Conservation (phyloP, 2,329 filamentous ascomycete species). For the Arthrinium phaeospermum region DNA sequence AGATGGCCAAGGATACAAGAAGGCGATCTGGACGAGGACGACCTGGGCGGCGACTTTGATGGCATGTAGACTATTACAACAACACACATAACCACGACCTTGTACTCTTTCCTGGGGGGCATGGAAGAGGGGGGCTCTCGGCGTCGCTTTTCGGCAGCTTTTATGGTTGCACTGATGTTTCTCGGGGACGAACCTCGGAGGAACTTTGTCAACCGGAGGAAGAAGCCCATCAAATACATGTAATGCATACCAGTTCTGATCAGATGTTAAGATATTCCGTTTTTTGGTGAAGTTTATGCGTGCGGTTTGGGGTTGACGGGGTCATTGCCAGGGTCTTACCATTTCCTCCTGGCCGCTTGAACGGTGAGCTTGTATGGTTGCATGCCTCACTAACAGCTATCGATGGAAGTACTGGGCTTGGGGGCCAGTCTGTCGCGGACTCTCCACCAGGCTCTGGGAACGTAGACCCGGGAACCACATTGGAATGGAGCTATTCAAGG, state of each 20-base stretch:
- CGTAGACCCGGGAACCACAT: no score
- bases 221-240: slow-evolving; percentile 14
- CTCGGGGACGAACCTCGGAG: not conserved
- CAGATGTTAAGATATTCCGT: slow-evolving; percentile 15
- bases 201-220: not conserved
- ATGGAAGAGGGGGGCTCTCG: slow-evolving; percentile 3
- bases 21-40: slow-evolving; percentile 94
- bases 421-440: no score
- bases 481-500: no score
- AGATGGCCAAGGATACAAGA: slow-evolving; percentile 99
- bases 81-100: slow-evolving; percentile 3
- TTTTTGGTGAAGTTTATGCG: not conserved
- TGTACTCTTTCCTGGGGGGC: slow-evolving; percentile 7
- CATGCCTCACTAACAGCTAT: no score
- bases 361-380: not conserved
- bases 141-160: not conserved
- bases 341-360: no score
- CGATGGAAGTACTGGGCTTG: no score
- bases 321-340: no score
- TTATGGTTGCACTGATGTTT: not conserved
- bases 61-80: slow-evolving; percentile 69
- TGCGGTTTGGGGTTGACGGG: not conserved
- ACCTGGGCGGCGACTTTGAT: slow-evolving; percentile 94
- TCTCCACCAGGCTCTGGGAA: no score
- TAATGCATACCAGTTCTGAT: slow-evolving; percentile 18